These are phyloP conservation scores for Candida mesenterica DNA, from an alignment of 1,139 yeast genomes.

Conservation along the genomic window DNA sequence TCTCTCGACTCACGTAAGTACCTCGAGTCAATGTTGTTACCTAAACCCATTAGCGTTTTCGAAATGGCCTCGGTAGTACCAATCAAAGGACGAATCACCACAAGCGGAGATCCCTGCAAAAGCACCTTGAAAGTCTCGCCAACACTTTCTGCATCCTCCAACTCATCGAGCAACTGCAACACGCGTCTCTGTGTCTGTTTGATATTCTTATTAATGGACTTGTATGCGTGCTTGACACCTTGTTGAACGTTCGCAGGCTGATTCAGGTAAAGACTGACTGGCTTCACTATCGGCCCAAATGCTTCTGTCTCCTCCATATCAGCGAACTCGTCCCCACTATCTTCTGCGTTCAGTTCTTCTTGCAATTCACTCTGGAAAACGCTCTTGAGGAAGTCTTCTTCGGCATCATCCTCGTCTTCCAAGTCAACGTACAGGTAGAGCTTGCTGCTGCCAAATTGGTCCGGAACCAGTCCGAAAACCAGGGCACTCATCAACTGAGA, in stretches of 20 bases:
- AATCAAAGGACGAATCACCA: slow-evolving; percentile 79
- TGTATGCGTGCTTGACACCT: slow-evolving; percentile 73
- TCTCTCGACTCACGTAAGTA: slow-evolving; percentile 39
- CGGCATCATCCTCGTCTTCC: slow-evolving; percentile 32
- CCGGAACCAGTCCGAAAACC: slow-evolving; percentile 16
- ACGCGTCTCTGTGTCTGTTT: slow-evolving; percentile 66
- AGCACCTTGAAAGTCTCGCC: slow-evolving; percentile 67
- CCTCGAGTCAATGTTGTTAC: slow-evolving; percentile 74
- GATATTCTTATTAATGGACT: slow-evolving; percentile 68
- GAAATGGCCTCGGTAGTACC: slow-evolving; percentile 93
- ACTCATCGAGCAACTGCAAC: slow-evolving; percentile 55
- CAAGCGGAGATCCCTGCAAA: slow-evolving; percentile 77
- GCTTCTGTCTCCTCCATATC: slow-evolving; percentile 11
- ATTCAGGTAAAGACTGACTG: slow-evolving; percentile 76
- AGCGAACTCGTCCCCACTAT: slow-evolving; percentile 15
- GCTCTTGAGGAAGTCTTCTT: slow-evolving; percentile 7
- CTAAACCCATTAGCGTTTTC: slow-evolving; percentile 77
- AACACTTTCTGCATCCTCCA: slow-evolving; percentile 60
- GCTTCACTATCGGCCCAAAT: slow-evolving; percentile 28
- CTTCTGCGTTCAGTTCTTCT: slow-evolving; percentile 17
- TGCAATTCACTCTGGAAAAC: slow-evolving; percentile 7
- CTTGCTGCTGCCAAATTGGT: slow-evolving; percentile 24
- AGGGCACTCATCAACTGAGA: slow-evolving; percentile 23
- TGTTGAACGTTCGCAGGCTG: slow-evolving; percentile 73
- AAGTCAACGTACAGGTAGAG: slow-evolving; percentile 30